phyloP scores from a whole-genome alignment of 2,329 filamentous ascomycete genomes.

The Hawksworthiomyces lignivorus region DNA sequence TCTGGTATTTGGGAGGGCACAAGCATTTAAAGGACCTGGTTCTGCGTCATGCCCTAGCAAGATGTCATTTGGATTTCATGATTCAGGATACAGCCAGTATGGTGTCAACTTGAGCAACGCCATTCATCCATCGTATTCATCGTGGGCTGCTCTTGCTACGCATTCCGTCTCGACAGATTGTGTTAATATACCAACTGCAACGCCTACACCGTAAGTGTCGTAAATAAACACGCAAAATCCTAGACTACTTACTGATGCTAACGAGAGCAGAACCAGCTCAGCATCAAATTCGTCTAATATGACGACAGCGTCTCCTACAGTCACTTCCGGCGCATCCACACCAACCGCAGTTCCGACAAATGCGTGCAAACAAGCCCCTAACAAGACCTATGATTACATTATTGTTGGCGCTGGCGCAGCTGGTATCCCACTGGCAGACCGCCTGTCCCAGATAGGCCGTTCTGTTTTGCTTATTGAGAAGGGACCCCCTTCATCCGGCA shows the following conservation, averaged over 20 bases:
- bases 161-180: conserved; percentile 24
- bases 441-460: conserved; percentile 52
- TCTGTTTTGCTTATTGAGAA: conserved; percentile 51
- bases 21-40: conserved; percentile 35
- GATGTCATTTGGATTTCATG: conserved; percentile 44
- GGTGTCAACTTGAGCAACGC: conserved; percentile 33
- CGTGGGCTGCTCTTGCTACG: conserved; percentile 38
- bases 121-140: conserved; percentile 32
- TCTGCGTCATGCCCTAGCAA: conserved; percentile 35
- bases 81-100: conserved; percentile 46
- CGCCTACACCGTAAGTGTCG: background rate
- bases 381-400: conserved; percentile 27
- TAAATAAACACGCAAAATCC: too few species aligned
- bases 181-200: conserved; percentile 1
- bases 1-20: conserved; percentile 49
- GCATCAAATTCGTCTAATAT: too few species aligned
- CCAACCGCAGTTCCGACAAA: conserved; percentile 4
- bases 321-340: conserved; percentile 17
- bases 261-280: too few species aligned
- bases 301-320: background rate
- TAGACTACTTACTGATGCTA: too few species aligned
- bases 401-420: conserved; percentile 52
- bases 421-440: conserved; percentile 51
- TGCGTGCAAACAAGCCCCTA: conserved; percentile 5
- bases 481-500: conserved; percentile 47